A percentile compares a stretch with the other conserved stretches of the same genome.
phyloP scores from a whole-genome alignment of 768 basidiomycete species.

The Phaffia australis region DNA sequence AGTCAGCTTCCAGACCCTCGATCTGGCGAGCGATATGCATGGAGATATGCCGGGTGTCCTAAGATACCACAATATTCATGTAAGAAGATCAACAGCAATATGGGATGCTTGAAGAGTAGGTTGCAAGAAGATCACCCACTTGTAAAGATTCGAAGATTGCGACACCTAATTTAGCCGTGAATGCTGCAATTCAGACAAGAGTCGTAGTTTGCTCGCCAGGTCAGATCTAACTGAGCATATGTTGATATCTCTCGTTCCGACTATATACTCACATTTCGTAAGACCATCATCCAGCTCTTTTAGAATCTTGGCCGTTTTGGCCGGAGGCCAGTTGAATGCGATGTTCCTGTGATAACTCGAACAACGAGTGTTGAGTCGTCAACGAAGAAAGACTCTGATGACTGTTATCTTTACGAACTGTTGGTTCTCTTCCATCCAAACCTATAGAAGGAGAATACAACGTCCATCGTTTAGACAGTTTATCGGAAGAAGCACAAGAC shows the following conservation, averaged over 20 bases:
- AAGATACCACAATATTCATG: background rate
- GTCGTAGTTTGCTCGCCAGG: background rate
- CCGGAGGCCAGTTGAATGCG: conserved; percentile 20
- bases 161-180: conserved; percentile 26
- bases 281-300: conserved; percentile 24
- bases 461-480: too few species aligned
- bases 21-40: conserved; percentile 14
- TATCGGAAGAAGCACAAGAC: too few species aligned
- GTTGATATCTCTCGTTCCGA: background rate
- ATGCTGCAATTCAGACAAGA: conserved; percentile 9
- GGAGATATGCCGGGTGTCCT: too few species aligned
- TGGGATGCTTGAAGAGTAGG: conserved; percentile 9
- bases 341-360: conserved; percentile 10
- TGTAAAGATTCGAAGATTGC: conserved; percentile 25
- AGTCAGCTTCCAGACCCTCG: conserved; percentile 19
- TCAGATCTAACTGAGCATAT: background rate
- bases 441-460: too few species aligned
- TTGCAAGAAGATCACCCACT: conserved; percentile 4
- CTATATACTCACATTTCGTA: conserved; percentile 8
- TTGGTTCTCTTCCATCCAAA: conserved; percentile 21
- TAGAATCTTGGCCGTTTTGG: conserved; percentile 11
- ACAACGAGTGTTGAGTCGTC: background rate
- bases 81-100: background rate
- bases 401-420: conserved; percentile 5
- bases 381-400: background rate